Evolutionary conservation across 495 filamentous ascomycete species (phyloP).

Genomic region (Xylaria sp.): DNA sequence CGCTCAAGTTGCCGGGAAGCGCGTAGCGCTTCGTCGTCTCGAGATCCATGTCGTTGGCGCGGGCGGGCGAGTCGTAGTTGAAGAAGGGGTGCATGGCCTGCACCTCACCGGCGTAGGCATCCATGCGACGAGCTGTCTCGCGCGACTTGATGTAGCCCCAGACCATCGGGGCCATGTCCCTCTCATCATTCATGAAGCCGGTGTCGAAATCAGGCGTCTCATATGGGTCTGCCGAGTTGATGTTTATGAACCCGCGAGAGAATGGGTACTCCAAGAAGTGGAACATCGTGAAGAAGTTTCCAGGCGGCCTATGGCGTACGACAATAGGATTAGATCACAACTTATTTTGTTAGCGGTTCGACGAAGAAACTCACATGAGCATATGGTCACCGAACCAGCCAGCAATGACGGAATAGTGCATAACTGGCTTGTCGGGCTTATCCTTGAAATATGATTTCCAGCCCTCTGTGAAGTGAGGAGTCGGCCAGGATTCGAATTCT

Average conservation of each 20-base stretch:
- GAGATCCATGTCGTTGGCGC: slow-evolving; percentile 75
- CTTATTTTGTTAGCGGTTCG: no score
- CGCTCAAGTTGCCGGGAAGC: slow-evolving; percentile 73
- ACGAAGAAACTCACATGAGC: slow-evolving; percentile 56
- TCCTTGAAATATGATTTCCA: slow-evolving; percentile 87
- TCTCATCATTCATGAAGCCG: slow-evolving; percentile 85
- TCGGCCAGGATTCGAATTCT: slow-evolving; percentile 70
- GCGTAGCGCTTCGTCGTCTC: slow-evolving; percentile 77
- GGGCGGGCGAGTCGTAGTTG: slow-evolving; percentile 69
- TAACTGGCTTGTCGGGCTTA: slow-evolving; percentile 85
- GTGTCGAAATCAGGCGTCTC: slow-evolving; percentile 80
- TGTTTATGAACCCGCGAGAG: slow-evolving; percentile 75
- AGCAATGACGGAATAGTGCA: slow-evolving; percentile 78
- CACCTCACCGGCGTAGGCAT: slow-evolving; percentile 79
- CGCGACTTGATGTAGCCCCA: slow-evolving; percentile 89
- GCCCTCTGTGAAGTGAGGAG: slow-evolving; percentile 69
- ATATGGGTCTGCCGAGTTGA: slow-evolving; percentile 74
- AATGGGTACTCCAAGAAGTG: slow-evolving; percentile 87
- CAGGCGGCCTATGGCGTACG: slow-evolving; percentile 56
- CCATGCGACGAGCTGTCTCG: slow-evolving; percentile 80
- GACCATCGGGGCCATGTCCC: slow-evolving; percentile 84
- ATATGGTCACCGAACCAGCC: slow-evolving; percentile 75
- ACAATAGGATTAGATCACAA: slow-evolving; percentile 6
- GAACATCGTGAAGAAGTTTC: slow-evolving; percentile 90
- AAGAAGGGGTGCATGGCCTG: slow-evolving; percentile 72